Evolutionary conservation across 1,284 basidiomycete genomes (phyloP), one percentile per base, ranked within the genome.

Genomic region (Cryptococcus sp.): DNA sequence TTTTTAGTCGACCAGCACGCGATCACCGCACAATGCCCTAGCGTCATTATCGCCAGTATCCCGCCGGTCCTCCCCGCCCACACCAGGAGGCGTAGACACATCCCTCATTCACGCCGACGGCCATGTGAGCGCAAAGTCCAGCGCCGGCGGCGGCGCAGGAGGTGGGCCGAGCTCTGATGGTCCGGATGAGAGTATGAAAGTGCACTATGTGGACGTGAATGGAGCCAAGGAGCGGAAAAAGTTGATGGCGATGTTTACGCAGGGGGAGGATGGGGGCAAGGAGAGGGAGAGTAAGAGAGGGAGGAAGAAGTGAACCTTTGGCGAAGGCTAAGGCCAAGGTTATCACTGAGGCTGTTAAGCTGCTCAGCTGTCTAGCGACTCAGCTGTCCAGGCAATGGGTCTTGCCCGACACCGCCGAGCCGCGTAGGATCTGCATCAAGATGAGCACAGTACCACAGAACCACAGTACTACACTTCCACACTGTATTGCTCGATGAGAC

Each of bases 161-260:
- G 25, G 53, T 20, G 6, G 38, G n/a, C 11, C 45, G 8, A 35
- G 30, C 30, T 35, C 30, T 35, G 30, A 35, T 35, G 30, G 30
- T 35, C 30, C 30, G 11, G 58, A 60, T 38, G 60, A 61, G 42
- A 54, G 52, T 43, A 50, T 61, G 13, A 52, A 58, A 25, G 50
- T 62, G 39, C 47, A 48, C 23, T 62, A 62, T 47, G 53, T 62
- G 16, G 60, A 62, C 51, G 55, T 52, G 35, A 47, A 30, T 11
- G 49, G 55, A 6, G 52, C 48, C 40, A 55, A 53, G 35, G 60
- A 62, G 47, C 35, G 56, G 50, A 58, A 45, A 35, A 62, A 58
- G 47, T 46, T 62, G 20, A 62, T 58, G 56, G 60, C 60, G 6
- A 47, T 62, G 50, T 58, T 58, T 46, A 55, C 47, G 7, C 47